Evolutionary conservation across 140 eudicot species (phyloP), one percentile per base, ranked within the genome.

Genomic region (Cichorium intybus): DNA sequence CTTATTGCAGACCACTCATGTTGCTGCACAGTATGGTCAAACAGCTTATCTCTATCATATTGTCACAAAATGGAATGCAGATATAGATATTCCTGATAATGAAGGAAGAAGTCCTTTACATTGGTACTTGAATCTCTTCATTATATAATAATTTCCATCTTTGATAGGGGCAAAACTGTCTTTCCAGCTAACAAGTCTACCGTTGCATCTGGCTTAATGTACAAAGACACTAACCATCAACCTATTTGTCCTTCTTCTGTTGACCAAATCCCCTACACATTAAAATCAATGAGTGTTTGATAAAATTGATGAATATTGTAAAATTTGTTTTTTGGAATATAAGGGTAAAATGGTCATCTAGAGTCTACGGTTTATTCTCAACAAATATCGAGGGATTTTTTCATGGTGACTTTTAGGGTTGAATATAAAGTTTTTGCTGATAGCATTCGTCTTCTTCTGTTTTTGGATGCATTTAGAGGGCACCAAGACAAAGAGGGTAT

Each of bases 341-440:
- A n/a, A n/a, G 28, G 24, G n/a, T n/a, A n/a, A n/a, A n/a, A n/a
- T n/a, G n/a, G n/a, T n/a, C n/a, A n/a, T n/a, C n/a, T n/a, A n/a
- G n/a, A n/a, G n/a, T n/a, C n/a, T n/a, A n/a, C n/a, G n/a, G n/a
- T n/a, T n/a, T n/a, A n/a, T n/a, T n/a, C n/a, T n/a, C n/a, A 24
- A 22, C 37, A 26, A 61, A 24, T 20, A 45, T 47, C 71, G 65
- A 52, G 58, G 46, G 60, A 31, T 68, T 23, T 51, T 24, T 26
- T 1, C 31, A 24, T 65, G 43, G 39, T 29, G 56, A 70, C 24
- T 56, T 83, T 69, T 71, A 93, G 99, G 99, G 99, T 97, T 77
- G 93, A 97, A 39, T 93, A 93, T 82, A 93, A 88, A 84, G 99
- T 97, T 24, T 93, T 88, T 85, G 99, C 95, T 3, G 99, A 93